Conservation (phyloP, 179 eudicot species). For the Silene coronaria region DNA sequence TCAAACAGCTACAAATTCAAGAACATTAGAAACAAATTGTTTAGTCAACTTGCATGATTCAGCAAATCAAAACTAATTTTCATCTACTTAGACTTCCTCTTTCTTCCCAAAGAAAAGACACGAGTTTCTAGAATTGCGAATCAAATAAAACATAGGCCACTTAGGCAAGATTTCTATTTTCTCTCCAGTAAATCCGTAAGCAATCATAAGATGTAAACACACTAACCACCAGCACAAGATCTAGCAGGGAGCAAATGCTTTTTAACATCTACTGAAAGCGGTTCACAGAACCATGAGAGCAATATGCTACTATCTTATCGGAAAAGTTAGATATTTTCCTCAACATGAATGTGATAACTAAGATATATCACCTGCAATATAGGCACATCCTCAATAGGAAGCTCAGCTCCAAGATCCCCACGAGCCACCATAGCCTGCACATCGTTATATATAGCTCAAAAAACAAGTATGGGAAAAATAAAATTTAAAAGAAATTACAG, state of each 20-base stretch:
- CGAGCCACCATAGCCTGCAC: constrained; percentile 98
- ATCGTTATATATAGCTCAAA: constrained; percentile 11
- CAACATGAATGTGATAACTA: constrained; percentile 1
- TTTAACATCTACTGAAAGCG: not conserved
- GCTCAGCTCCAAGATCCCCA: constrained; percentile 99
- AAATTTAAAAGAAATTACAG: not conserved
- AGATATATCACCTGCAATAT: constrained; percentile 64
- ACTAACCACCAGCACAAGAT: not conserved
- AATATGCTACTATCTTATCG: not conserved
- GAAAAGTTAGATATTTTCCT: not conserved
- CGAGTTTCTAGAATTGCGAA: too few species aligned
- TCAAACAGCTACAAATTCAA: too few species aligned
- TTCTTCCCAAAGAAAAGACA: not conserved
- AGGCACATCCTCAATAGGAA: constrained; percentile 98
- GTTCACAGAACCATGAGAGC: not conserved
- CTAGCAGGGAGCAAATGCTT: not conserved
- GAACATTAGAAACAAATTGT: too few species aligned
- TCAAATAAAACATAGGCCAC: not conserved
- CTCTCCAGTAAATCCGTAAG: not conserved
- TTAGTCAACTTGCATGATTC: too few species aligned
- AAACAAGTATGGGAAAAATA: not conserved
- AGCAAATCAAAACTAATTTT: too few species aligned
- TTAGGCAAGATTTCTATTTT: not conserved
- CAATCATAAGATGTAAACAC: not conserved
- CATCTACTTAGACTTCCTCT: not conserved